Evolutionary conservation across 805 yeast species (phyloP).

Genomic region (Saccharomycopsis malanga): DNA sequence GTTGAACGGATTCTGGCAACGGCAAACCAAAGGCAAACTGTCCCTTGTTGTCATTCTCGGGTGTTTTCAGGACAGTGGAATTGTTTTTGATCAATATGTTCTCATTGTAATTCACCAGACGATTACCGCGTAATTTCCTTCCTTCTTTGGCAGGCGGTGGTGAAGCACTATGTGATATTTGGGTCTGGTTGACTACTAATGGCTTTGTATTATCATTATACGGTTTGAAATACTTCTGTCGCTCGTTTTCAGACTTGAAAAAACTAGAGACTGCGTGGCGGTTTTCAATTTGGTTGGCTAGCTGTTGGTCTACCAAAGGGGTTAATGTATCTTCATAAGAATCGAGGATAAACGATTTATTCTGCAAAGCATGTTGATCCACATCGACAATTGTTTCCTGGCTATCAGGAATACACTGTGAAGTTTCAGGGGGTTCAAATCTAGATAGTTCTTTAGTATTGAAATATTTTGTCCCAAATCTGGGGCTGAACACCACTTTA

Average conservation of each 20-base stretch:
- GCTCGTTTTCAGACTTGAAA: no score
- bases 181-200: no score
- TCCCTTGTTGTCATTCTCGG: not conserved
- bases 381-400: not conserved
- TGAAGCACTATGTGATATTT: no score
- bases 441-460: constrained; percentile 8
- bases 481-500: constrained; percentile 17
- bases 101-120: constrained; percentile 2
- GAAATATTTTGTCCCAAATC: constrained; percentile 17
- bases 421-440: not conserved
- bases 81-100: not conserved
- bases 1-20: not conserved
- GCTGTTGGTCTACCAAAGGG: not conserved
- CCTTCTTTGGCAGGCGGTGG: no score
- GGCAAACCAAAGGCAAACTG: not conserved
- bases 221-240: no score
- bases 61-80: not conserved
- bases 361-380: not conserved
- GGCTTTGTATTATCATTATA: no score
- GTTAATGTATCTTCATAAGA: not conserved
- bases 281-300: not conserved
- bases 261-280: no score
- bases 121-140: no score
- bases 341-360: not conserved
- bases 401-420: not conserved